These are phyloP conservation scores for Penicillium sp. DNA, from an alignment of 2,329 filamentous ascomycete species.

Conservation along the genomic window DNA sequence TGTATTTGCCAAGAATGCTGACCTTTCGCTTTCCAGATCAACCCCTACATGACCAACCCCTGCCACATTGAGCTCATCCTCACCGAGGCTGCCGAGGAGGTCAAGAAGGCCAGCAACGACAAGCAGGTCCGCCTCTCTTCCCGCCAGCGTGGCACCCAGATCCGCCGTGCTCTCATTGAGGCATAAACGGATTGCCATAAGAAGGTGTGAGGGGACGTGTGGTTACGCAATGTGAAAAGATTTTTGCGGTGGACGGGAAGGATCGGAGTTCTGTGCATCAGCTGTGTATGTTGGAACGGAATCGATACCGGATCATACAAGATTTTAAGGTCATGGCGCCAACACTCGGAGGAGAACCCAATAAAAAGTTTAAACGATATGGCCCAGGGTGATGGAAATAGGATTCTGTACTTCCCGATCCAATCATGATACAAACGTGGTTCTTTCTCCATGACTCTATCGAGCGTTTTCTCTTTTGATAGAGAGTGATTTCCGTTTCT, in stretches of 20 bases:
- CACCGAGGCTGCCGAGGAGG: constrained; percentile 92
- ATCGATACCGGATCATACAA: constrained; percentile 29
- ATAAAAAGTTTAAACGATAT: constrained; percentile 30
- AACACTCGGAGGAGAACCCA: constrained; percentile 27
- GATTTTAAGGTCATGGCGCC: constrained; percentile 28
- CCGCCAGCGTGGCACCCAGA: constrained; percentile 78
- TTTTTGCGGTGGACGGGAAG: constrained; percentile 31
- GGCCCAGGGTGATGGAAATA: constrained; percentile 23
- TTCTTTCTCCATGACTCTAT: constrained; percentile 21
- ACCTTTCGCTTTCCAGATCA: constrained; percentile 65
- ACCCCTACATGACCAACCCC: constrained; percentile 99
- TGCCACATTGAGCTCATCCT: constrained; percentile 99
- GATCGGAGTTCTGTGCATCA: constrained; percentile 36
- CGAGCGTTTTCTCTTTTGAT: neutral
- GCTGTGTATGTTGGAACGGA: constrained; percentile 28
- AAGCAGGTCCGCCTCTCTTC: constrained; percentile 74
- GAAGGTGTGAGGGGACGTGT: constrained; percentile 26
- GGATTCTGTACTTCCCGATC: constrained; percentile 25
- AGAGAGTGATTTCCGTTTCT: neutral
- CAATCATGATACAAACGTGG: constrained; percentile 28
- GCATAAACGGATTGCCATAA: constrained; percentile 43
- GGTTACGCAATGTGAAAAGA: constrained; percentile 30
- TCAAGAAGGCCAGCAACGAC: constrained; percentile 73
- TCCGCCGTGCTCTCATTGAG: constrained; percentile 61
- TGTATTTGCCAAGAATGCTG: neutral